phyloP scores from a whole-genome alignment of 257 asterid species.

The Coffea canephora region DNA sequence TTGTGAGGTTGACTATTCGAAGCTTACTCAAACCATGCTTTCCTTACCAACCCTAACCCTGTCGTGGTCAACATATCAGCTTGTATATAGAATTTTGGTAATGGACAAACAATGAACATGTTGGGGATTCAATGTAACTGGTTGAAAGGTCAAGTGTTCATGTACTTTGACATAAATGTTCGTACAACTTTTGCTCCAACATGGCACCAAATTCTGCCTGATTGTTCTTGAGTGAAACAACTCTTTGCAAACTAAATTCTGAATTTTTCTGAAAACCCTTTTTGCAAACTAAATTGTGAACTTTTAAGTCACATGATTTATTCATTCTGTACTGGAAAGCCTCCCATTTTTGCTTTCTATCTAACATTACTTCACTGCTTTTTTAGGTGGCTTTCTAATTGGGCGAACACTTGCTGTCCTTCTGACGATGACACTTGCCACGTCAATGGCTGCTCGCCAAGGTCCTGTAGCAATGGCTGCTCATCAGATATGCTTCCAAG shows the following conservation, averaged over 20 bases:
- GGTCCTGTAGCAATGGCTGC: constrained; percentile 96
- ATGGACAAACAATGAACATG: too few species aligned
- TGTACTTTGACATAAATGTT: neutral
- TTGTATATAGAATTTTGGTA: too few species aligned
- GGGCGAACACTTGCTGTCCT: constrained; percentile 95
- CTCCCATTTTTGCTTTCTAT: neutral
- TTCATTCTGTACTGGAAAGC: neutral
- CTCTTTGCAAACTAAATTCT: neutral
- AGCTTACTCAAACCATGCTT: too few species aligned
- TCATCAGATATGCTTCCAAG: constrained; percentile 91
- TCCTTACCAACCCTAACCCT: too few species aligned
- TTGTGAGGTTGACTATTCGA: too few species aligned
- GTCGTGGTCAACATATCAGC: too few species aligned
- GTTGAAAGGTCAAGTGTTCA: too few species aligned
- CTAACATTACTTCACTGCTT: constrained; percentile 9
- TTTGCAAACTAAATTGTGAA: neutral
- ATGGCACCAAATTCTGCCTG: neutral
- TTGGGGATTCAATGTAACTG: too few species aligned
- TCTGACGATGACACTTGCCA: constrained; percentile 72
- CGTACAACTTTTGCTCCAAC: neutral
- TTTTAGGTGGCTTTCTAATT: constrained; percentile 81
- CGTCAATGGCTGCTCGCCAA: constrained; percentile 99
- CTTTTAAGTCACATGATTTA: too few species aligned
- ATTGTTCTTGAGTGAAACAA: neutral
- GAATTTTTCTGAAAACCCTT: neutral